Percentiles rank a stretch among this genome's conserved stretches.
Conservation (phyloP, 352 stramenopile species). For the Plasmopara viticola region DNA sequence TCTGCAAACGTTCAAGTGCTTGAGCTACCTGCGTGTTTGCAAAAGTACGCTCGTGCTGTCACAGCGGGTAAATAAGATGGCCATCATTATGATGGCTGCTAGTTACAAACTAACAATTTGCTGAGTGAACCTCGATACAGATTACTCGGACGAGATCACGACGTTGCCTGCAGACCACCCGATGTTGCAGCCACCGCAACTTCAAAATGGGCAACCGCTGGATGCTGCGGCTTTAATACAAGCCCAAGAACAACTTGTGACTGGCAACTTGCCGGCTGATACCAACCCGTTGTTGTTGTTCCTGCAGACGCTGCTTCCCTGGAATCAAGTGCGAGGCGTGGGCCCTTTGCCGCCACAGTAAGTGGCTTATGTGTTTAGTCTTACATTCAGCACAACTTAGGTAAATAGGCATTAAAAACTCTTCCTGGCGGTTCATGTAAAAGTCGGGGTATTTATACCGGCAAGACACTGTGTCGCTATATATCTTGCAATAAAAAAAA, state of each 20-base stretch:
- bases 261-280: conserved; percentile 65
- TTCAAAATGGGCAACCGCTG: conserved; percentile 55
- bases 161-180: conserved; percentile 76
- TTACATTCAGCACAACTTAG: no score
- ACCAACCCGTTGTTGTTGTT: conserved; percentile 82
- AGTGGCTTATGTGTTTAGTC: no score
- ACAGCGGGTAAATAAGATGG: conserved; percentile 33
- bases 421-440: no score
- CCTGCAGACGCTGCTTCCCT: conserved; percentile 76
- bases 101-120: no score
- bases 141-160: conserved; percentile 85
- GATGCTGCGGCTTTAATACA: conserved; percentile 45
- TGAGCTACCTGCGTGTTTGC: conserved; percentile 44
- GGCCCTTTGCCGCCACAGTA: conserved; percentile 15
- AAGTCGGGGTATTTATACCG: no score
- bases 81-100: no score
- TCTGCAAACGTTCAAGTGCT: conserved; percentile 45
- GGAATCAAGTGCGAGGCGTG: conserved; percentile 74
- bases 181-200: conserved; percentile 71
- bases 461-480: no score
- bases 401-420: no score
- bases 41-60: conserved; percentile 72
- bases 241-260: conserved; percentile 57
- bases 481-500: no score
- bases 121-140: conserved; percentile 14